These are phyloP conservation scores for Microbotryum intermedium DNA, from an alignment of 1,284 basidiomycete genomes.

Conservation along the genomic window DNA sequence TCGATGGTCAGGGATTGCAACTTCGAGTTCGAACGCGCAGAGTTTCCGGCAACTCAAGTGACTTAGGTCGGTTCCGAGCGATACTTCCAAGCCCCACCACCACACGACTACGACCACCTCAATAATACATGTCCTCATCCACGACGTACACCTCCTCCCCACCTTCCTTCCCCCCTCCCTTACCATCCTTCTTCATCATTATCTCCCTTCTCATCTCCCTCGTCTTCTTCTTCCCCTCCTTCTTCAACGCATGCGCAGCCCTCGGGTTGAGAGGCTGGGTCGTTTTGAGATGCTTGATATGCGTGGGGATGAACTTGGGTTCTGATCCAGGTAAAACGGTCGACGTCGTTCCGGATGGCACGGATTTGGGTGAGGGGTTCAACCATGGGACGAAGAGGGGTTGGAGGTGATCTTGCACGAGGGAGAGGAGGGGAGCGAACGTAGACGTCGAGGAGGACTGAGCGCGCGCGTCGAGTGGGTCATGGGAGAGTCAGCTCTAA, in stretches of 20 bases:
- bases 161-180: neutral
- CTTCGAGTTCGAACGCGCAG: too few relatives aligned
- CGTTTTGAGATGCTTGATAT: slow-evolving; percentile 77
- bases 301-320: slow-evolving; percentile 51
- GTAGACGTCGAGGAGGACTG: slow-evolving; percentile 5
- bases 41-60: too few relatives aligned
- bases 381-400: slow-evolving; percentile 71
- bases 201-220: slow-evolving; percentile 3
- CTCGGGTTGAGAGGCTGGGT: slow-evolving; percentile 70
- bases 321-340: slow-evolving; percentile 2
- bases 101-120: too few relatives aligned
- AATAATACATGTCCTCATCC: slow-evolving; percentile 5
- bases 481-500: too few relatives aligned
- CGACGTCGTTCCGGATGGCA: neutral
- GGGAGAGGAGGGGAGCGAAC: slow-evolving; percentile 58
- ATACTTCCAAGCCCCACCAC: too few relatives aligned
- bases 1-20: too few relatives aligned
- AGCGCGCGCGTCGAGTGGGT: too few relatives aligned
- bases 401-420: slow-evolving; percentile 95
- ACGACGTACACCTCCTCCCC: slow-evolving; percentile 8
- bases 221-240: neutral
- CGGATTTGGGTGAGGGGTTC: slow-evolving; percentile 43
- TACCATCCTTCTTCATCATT: neutral
- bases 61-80: too few relatives aligned
- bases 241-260: slow-evolving; percentile 32